These are phyloP conservation scores for Spergularia azorica DNA, from an alignment of 179 eudicot genomes.

Conservation along the genomic window DNA sequence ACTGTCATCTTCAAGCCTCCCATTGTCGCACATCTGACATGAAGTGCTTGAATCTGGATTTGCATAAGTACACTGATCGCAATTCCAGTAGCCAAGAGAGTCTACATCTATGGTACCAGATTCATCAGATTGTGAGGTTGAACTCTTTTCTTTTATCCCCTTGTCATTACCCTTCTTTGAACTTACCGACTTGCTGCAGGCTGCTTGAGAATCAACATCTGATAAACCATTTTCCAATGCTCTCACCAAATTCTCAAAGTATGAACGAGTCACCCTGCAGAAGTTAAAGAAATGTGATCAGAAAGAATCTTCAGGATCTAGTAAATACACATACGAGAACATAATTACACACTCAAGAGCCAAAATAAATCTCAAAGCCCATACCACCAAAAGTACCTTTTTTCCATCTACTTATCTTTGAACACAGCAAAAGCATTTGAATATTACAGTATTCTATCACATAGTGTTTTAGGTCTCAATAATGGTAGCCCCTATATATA, in stretches of 20 bases:
- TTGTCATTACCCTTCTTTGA: conserved; percentile 47
- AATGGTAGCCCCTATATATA: no score
- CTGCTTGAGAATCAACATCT: conserved; percentile 54
- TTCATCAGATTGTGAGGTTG: conserved; percentile 43
- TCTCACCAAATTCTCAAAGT: conserved; percentile 84
- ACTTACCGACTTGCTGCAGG: conserved; percentile 41
- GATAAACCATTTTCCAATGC: conserved; percentile 75
- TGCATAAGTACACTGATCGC: conserved; percentile 63
- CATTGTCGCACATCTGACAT: conserved; percentile 63
- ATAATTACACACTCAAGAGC: not conserved
- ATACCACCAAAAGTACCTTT: no score
- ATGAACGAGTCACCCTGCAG: conserved; percentile 68
- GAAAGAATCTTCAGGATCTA: not conserved
- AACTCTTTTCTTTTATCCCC: conserved; percentile 49
- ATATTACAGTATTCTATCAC: no score
- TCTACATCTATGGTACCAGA: conserved; percentile 38
- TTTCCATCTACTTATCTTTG: no score
- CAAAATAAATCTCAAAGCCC: not conserved
- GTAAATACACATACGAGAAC: not conserved
- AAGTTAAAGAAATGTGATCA: conserved; percentile 1
- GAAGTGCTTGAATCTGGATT: conserved; percentile 39
- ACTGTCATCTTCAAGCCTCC: not conserved
- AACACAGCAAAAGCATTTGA: not conserved
- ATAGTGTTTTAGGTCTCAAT: no score
- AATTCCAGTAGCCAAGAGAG: conserved; percentile 55